phyloP scores from a whole-genome alignment of 208 protist genomes.

The Leishmania tarentolae region DNA sequence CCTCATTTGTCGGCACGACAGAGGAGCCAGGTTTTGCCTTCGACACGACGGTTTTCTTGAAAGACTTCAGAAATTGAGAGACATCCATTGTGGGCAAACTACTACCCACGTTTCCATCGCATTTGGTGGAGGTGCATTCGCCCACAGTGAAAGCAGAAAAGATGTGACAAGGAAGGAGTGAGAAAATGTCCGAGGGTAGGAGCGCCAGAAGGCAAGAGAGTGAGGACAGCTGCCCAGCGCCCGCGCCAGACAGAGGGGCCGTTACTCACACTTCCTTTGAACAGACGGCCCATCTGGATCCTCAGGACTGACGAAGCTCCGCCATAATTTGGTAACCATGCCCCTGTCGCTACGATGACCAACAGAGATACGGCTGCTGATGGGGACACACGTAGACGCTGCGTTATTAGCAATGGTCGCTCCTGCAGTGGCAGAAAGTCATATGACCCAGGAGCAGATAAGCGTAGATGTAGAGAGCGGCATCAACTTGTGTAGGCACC shows the following conservation, averaged over 20 bases:
- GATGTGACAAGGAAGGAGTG: background rate
- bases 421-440: background rate
- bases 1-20: background rate
- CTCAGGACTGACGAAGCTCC: background rate
- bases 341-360: background rate
- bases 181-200: background rate
- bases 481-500: background rate
- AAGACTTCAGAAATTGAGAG: conserved; percentile 70
- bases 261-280: background rate
- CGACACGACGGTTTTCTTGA: conserved; percentile 43
- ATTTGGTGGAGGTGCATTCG: background rate
- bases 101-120: background rate
- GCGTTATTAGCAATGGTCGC: background rate
- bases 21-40: background rate
- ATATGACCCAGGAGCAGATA: background rate
- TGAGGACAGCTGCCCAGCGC: background rate
- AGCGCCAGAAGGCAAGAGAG: background rate
- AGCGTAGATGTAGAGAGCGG: background rate
- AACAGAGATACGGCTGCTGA: background rate
- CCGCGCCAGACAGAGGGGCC: background rate
- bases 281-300: background rate
- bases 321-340: background rate
- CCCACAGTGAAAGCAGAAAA: background rate
- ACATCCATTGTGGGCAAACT: conserved; percentile 55
- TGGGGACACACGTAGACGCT: background rate